Evolutionary conservation across 2,329 filamentous ascomycete species (phyloP).

Genomic region (Penicillium polonicum): DNA sequence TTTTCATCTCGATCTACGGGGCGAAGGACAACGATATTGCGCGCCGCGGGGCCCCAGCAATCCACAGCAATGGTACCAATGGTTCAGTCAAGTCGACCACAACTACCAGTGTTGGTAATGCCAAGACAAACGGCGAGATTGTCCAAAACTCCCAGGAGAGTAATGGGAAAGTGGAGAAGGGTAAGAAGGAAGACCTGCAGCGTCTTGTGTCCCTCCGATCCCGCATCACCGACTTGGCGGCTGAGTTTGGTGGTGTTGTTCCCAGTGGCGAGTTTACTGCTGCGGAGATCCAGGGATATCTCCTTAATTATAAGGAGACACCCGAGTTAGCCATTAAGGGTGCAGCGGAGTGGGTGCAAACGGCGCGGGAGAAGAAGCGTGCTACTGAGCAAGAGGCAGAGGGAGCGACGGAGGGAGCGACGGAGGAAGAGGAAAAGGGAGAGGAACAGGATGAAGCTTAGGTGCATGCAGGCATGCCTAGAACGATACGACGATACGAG

Average conservation of each 20-base stretch:
- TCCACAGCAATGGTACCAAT: constrained; percentile 5
- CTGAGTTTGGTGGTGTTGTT: constrained; percentile 33
- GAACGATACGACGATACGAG: background rate
- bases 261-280: constrained; percentile 39
- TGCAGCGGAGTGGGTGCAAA: constrained; percentile 33
- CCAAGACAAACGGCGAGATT: constrained; percentile 2
- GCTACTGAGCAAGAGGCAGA: constrained; percentile 13
- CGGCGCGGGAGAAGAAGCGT: constrained; percentile 27
- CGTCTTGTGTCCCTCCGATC: constrained; percentile 15
- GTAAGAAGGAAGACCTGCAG: background rate
- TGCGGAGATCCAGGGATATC: constrained; percentile 44
- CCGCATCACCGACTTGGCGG: constrained; percentile 27
- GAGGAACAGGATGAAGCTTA: constrained; percentile 9
- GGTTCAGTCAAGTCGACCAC: background rate
- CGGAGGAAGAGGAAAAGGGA: constrained; percentile 3
- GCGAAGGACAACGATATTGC: constrained; percentile 32
- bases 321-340: constrained; percentile 34
- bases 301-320: constrained; percentile 37
- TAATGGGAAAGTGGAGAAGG: background rate
- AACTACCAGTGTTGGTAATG: background rate
- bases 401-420: background rate
- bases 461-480: background rate
- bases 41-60: constrained; percentile 9
- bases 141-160: background rate
- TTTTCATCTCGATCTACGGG: constrained; percentile 43